Conservation (phyloP, 1,284 basidiomycete species). For the Phlebopus sp. region DNA sequence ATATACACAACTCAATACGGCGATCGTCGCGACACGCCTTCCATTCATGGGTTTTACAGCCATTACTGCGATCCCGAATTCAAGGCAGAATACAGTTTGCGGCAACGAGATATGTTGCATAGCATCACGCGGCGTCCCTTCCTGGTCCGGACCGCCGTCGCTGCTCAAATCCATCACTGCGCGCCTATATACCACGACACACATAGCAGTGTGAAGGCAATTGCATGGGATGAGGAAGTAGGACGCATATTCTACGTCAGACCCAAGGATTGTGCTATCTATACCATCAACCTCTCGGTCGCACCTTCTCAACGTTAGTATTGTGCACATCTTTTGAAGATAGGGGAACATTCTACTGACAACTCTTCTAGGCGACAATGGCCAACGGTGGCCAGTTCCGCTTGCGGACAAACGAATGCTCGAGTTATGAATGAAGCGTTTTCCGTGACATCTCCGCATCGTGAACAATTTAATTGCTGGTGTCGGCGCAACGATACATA, state of each 20-base stretch:
- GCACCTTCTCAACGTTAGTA: conserved; percentile 35
- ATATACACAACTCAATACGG: conserved; percentile 39
- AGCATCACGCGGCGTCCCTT: conserved; percentile 18
- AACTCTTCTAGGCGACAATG: conserved; percentile 19
- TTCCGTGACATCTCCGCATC: no score
- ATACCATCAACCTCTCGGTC: conserved; percentile 40
- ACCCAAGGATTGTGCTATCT: conserved; percentile 26
- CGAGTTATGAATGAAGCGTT: conserved; percentile 18
- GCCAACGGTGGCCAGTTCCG: conserved; percentile 31
- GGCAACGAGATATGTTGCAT: conserved; percentile 16
- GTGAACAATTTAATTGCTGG: no score
- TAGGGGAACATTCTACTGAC: not conserved
- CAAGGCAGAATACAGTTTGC: conserved; percentile 11
- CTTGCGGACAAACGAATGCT: conserved; percentile 32
- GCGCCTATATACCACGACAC: conserved; percentile 20
- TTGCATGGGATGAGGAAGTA: conserved; percentile 45
- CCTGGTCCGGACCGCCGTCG: conserved; percentile 15
- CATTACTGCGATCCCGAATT: conserved; percentile 20
- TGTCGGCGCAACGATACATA: no score
- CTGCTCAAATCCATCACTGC: conserved; percentile 25
- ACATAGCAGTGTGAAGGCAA: conserved; percentile 25
- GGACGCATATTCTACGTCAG: conserved; percentile 40
- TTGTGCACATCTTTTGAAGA: not conserved
- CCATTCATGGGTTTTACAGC: conserved; percentile 36
- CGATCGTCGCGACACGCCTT: conserved; percentile 34